A percentile compares a stretch with the other conserved stretches of the same genome.
phyloP scores from a whole-genome alignment of 2,329 filamentous ascomycete species.

The Zymoseptoria tritici region DNA sequence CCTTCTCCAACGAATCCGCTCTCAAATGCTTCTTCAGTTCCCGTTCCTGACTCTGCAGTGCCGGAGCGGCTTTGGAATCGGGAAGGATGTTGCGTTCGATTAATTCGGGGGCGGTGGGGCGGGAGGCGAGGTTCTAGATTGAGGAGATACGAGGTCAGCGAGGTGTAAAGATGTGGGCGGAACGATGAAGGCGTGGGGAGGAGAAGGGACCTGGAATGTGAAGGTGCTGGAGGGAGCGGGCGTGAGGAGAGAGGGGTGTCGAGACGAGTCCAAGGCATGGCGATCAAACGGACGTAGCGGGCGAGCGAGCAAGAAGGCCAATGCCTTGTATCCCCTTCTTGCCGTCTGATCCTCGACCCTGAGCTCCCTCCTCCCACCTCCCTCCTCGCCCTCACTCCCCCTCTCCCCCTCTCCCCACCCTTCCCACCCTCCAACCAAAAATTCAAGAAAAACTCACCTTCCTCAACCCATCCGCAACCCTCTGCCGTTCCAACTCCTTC shows the following conservation, averaged over 20 bases:
- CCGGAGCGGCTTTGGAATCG: conserved; percentile 67
- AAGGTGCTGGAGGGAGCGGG: neutral
- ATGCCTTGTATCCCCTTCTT: no score
- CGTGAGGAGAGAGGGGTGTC: no score
- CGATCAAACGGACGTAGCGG: no score
- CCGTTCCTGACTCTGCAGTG: conserved; percentile 70
- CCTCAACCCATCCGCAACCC: conserved; percentile 51
- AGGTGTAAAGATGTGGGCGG: neutral
- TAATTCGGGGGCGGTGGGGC: conserved; percentile 65
- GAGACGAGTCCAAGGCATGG: no score
- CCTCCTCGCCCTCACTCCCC: no score
- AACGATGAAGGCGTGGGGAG: neutral
- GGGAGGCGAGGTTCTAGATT: conserved; percentile 46
- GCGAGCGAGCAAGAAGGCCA: no score
- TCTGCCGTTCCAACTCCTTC: conserved; percentile 58
- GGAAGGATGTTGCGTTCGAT: conserved; percentile 85
- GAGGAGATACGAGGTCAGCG: neutral
- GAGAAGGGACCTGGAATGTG: neutral
- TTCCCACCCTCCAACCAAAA: neutral
- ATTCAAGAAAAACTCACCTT: conserved; percentile 33
- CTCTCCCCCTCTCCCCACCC: no score
- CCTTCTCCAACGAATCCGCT: conserved; percentile 77
- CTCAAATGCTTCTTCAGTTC: conserved; percentile 86
- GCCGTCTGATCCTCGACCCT: no score
- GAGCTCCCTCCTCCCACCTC: no score